Evolutionary conservation across 148 eudicot genomes (phyloP), one percentile per base, ranked within the genome.

Genomic region (Fagopyrum tataricum): DNA sequence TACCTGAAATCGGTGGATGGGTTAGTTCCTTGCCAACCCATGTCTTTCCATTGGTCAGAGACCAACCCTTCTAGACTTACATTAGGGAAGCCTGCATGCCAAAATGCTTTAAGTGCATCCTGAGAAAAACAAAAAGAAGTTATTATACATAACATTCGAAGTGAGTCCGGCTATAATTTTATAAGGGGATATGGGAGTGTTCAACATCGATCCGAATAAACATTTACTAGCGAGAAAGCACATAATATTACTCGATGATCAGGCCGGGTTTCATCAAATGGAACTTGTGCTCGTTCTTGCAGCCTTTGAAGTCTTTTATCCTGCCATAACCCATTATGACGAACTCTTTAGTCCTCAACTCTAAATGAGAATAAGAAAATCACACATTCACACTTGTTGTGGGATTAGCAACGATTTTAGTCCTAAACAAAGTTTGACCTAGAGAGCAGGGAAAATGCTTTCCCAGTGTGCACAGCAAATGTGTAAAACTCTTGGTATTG

Each of bases 1-100:
- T 85, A 93, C 98, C 98, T 87, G 74, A 93, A 93, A 81, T 93
- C 98, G 58, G 96, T 90, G 37, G 98, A 90, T 55, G 98, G 98
- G 78, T 93, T 90, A 77, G 84, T 49, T 71, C 98, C 98, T 78
- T 93, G 96, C 98, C 98, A 93, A 2, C 98, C 98, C 96, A 93
- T 89, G 46, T 93, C 98, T 78, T 93, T 93, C 98, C 98, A 93
- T 48, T 85, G 92, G 69, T 90, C 96, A 53, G 98, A 93, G 56
- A 90, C 82, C 83, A 93, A 72, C 67, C 94, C 84, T 43, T 74
- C 81, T 70, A 93, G 94, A 26, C 68, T 58, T 58, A 87, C 83
- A 77, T 85, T 77, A 24, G 94, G 98, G 80, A 80, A 93, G 40
- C 96, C 84, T 51, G 83, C 79, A 75, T 75, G 73, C 96, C 98